Percentiles rank a stretch among this genome's conserved stretches.
Conservation (phyloP, 306 rosid species). For the Luffa aegyptiaca region DNA sequence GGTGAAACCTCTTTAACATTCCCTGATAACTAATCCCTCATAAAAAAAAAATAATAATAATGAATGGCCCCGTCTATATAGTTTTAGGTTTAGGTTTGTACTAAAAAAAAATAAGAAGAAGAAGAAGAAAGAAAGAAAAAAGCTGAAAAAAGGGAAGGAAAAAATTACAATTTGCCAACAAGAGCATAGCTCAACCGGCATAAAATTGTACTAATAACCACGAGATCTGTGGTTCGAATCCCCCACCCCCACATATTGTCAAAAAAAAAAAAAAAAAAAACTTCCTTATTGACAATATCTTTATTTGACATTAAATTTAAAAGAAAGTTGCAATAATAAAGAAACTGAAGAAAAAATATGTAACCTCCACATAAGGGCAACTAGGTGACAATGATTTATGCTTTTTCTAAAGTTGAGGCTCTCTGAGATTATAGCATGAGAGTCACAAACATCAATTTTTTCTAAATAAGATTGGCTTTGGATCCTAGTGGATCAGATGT, state of each 20-base stretch:
- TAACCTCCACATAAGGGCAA: not conserved
- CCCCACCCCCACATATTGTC: too few relatives aligned
- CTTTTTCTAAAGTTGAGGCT: not conserved
- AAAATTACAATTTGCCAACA: too few relatives aligned
- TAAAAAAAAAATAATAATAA: too few relatives aligned
- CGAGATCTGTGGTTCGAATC: too few relatives aligned
- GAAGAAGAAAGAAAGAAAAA: too few relatives aligned
- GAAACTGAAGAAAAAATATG: not conserved
- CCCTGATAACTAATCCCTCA: too few relatives aligned
- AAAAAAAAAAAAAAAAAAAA: not conserved
- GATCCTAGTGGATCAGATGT: not conserved
- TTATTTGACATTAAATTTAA: not conserved
- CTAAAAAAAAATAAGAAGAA: not conserved
- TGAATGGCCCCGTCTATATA: not conserved
- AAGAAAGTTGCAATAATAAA: not conserved
- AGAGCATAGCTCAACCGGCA: too few relatives aligned
- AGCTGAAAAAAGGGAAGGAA: too few relatives aligned
- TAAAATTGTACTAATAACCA: too few relatives aligned
- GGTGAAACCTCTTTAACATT: not conserved
- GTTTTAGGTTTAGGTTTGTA: not conserved
- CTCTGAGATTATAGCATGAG: not conserved
- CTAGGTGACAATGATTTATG: not conserved
- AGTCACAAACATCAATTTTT: not conserved
- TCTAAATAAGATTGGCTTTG: not conserved
- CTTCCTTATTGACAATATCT: too few relatives aligned